Conservation (phyloP, 805 yeast genomes). For the Saccharomycopsis schoenii region DNA sequence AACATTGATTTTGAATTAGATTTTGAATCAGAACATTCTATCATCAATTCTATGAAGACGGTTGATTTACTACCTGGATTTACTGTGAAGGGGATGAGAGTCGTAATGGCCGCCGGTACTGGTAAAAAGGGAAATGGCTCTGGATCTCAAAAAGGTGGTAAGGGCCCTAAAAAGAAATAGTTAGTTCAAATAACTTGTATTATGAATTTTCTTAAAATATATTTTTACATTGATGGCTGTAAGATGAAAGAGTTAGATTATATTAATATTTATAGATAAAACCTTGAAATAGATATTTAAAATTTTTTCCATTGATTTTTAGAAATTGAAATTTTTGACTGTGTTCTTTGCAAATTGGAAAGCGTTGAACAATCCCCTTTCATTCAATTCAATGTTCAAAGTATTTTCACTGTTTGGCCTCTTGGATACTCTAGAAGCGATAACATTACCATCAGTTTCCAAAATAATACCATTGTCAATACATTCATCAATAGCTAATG, state of each 20-base stretch:
- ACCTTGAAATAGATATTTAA: no score
- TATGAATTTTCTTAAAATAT: no score
- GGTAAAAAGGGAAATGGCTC: slow-evolving; percentile 21
- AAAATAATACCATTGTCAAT: slow-evolving; percentile 89
- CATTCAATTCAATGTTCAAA: slow-evolving; percentile 53
- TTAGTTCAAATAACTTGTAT: neutral
- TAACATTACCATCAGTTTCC: slow-evolving; percentile 79
- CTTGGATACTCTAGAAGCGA: slow-evolving; percentile 85
- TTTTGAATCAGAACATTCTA: slow-evolving; percentile 62
- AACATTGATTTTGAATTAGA: slow-evolving; percentile 34
- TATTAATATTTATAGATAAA: neutral
- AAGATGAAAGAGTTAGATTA: neutral
- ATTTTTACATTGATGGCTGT: neutral
- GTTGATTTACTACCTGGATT: slow-evolving; percentile 58
- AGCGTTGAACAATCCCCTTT: slow-evolving; percentile 72
- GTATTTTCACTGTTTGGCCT: slow-evolving; percentile 64
- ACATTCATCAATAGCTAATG: slow-evolving; percentile 83
- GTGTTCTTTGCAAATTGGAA: slow-evolving; percentile 82
- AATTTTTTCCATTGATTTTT: neutral
- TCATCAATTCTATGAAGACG: slow-evolving; percentile 46
- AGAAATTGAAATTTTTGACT: slow-evolving; percentile 24
- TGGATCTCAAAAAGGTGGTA: slow-evolving; percentile 20
- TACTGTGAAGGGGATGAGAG: slow-evolving; percentile 63
- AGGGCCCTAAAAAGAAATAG: slow-evolving; percentile 19
- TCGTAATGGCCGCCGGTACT: slow-evolving; percentile 42